phyloP scores from a whole-genome alignment of 176 grass and related monocot genomes.

The Phoenix dactylifera region DNA sequence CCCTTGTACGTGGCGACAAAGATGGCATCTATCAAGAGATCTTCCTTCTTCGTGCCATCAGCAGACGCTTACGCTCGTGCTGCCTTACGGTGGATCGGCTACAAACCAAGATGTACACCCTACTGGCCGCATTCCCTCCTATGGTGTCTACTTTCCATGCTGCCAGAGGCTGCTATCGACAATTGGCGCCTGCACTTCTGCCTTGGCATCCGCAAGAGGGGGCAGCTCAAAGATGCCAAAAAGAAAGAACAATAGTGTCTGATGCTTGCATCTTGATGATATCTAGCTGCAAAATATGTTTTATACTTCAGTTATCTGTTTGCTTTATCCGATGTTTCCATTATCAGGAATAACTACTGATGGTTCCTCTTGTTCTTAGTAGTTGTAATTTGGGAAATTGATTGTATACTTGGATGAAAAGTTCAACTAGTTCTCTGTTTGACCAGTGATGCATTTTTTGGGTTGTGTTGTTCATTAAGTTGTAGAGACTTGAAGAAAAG shows the following conservation, averaged over 20 bases:
- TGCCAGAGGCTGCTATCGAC: slow-evolving; percentile 53
- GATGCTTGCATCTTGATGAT: background rate
- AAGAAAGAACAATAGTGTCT: slow-evolving; percentile 49
- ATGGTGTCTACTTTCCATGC: slow-evolving; percentile 58
- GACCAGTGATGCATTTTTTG: too few relatives aligned
- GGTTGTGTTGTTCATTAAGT: too few relatives aligned
- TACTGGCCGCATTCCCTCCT: slow-evolving; percentile 78
- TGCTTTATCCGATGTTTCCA: too few relatives aligned
- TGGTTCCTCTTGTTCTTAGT: too few relatives aligned
- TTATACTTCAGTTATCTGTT: too few relatives aligned
- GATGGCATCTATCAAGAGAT: slow-evolving; percentile 76
- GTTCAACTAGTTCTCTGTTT: too few relatives aligned
- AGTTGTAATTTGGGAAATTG: too few relatives aligned
- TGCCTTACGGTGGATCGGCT: slow-evolving; percentile 63
- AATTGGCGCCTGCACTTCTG: slow-evolving; percentile 51
- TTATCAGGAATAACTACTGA: too few relatives aligned
- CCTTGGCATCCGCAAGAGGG: slow-evolving; percentile 68
- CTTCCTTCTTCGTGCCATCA: slow-evolving; percentile 71
- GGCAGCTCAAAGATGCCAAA: slow-evolving; percentile 51
- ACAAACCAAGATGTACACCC: slow-evolving; percentile 66
- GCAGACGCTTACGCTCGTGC: slow-evolving; percentile 64
- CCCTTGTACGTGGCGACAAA: slow-evolving; percentile 85
- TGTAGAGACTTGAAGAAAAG: too few relatives aligned
- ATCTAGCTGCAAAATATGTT: background rate
- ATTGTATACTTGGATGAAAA: too few relatives aligned